phyloP scores from a whole-genome alignment of 2,329 filamentous ascomycete species.

The Diaporthe eres region DNA sequence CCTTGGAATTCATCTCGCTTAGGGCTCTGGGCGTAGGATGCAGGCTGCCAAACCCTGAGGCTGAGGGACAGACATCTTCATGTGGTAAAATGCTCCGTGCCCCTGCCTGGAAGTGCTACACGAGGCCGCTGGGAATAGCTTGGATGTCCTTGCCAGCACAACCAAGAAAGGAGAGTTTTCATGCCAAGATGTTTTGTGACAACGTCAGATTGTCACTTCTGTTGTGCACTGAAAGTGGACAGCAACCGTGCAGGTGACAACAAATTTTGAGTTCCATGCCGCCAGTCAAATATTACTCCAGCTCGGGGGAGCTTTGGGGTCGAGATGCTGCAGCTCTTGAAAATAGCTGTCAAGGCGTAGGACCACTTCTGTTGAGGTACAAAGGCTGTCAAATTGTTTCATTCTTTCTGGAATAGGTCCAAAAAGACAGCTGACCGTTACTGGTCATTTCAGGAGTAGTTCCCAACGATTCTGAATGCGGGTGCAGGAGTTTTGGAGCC shows the following conservation, averaged over 20 bases:
- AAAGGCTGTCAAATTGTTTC: neutral
- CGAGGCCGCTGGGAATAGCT: neutral
- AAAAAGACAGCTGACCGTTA: neutral
- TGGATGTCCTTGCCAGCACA: constrained; percentile 17
- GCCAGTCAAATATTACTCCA: neutral
- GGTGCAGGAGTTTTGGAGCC: too few relatives aligned
- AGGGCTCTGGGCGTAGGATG: neutral
- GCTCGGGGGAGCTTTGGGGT: neutral
- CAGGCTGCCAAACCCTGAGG: neutral
- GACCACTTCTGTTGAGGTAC: neutral
- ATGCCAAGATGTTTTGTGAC: neutral
- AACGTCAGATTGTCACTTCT: neutral
- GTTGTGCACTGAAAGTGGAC: neutral
- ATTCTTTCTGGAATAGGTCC: neutral
- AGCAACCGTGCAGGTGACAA: neutral
- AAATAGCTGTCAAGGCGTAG: too few relatives aligned
- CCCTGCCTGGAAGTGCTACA: neutral
- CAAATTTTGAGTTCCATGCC: neutral
- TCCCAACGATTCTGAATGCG: neutral
- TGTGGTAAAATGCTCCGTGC: constrained; percentile 10
- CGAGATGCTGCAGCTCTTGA: neutral
- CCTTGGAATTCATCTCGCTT: constrained; percentile 17
- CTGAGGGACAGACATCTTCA: neutral
- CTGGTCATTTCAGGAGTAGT: neutral
- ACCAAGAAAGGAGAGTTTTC: neutral